phyloP scores from a whole-genome alignment of 441 rosid species.

The Croton laevigatus region DNA sequence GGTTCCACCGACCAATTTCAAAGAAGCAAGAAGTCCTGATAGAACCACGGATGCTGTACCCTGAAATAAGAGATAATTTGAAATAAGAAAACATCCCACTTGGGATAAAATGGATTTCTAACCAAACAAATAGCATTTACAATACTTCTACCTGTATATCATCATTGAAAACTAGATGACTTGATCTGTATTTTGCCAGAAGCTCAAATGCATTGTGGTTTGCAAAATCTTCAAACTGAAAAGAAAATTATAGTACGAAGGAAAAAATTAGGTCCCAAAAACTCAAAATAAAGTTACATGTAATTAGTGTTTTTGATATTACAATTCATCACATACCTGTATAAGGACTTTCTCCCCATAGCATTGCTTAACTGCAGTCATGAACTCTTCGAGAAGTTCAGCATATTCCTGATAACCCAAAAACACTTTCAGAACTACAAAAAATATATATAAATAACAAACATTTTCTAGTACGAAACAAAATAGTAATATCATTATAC shows the following conservation, averaged over 20 bases:
- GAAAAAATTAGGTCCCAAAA: neutral
- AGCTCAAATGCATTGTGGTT: slow-evolving; percentile 87
- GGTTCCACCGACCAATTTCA: slow-evolving; percentile 57
- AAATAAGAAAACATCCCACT: slow-evolving; percentile 3
- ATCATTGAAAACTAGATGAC: slow-evolving; percentile 88
- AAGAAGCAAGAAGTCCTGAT: slow-evolving; percentile 74
- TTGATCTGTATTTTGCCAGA: slow-evolving; percentile 55
- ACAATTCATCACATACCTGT: slow-evolving; percentile 47
- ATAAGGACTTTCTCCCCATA: slow-evolving; percentile 83
- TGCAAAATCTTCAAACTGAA: slow-evolving; percentile 94
- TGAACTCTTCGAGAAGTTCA: slow-evolving; percentile 77
- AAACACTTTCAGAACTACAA: neutral
- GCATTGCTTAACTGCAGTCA: slow-evolving; percentile 80
- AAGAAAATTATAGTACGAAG: slow-evolving; percentile 23
- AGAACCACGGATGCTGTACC: slow-evolving; percentile 90
- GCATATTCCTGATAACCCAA: slow-evolving; percentile 52
- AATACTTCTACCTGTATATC: slow-evolving; percentile 62
- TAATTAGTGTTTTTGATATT: neutral
- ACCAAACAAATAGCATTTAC: neutral
- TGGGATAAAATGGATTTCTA: neutral
- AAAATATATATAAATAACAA: neutral
- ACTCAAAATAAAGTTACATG: neutral
- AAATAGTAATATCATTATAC: slow-evolving; percentile 31
- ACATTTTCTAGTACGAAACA: neutral
- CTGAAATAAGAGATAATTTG: slow-evolving; percentile 37